phyloP scores from a whole-genome alignment of 192 early-diverging fungal species.

The Cladochytrium replicatum region DNA sequence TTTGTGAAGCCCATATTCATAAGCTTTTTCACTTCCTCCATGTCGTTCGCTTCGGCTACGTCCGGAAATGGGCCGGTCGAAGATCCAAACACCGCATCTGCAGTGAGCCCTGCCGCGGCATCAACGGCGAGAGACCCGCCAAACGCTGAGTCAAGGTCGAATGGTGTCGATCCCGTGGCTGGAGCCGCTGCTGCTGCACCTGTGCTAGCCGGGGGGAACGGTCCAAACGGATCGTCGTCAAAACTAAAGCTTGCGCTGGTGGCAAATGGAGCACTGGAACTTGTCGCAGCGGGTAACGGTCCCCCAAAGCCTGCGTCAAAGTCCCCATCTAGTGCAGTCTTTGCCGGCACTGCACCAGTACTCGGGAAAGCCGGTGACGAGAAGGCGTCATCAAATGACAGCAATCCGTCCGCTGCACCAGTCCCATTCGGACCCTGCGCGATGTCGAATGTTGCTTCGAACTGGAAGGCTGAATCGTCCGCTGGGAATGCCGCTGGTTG shows the following conservation, averaged over 20 bases:
- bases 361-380: no score
- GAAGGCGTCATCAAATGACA: neutral
- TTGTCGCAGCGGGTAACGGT: neutral
- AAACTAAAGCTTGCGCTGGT: no score
- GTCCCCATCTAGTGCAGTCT: constrained; percentile 5
- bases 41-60: constrained; percentile 10
- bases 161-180: neutral
- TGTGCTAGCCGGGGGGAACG: constrained; percentile 1
- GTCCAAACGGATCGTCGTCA: constrained; percentile 11
- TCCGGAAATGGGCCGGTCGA: constrained; percentile 1
- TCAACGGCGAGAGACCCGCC: constrained; percentile 5
- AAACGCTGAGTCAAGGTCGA: constrained; percentile 18
- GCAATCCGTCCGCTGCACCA: neutral
- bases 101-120: neutral
- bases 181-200: neutral
- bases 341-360: neutral
- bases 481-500: constrained; percentile 15
- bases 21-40: constrained; percentile 25
- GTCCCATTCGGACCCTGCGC: neutral
- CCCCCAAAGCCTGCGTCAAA: constrained; percentile 15
- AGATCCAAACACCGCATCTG: neutral
- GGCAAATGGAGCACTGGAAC: no score
- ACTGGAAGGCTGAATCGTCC: constrained; percentile 7
- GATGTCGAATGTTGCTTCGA: constrained; percentile 11
- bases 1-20: constrained; percentile 31